Base-by-base conservation (phyloP, 2,329 filamentous ascomycete species). In the Colletotrichum karsti region DNA sequence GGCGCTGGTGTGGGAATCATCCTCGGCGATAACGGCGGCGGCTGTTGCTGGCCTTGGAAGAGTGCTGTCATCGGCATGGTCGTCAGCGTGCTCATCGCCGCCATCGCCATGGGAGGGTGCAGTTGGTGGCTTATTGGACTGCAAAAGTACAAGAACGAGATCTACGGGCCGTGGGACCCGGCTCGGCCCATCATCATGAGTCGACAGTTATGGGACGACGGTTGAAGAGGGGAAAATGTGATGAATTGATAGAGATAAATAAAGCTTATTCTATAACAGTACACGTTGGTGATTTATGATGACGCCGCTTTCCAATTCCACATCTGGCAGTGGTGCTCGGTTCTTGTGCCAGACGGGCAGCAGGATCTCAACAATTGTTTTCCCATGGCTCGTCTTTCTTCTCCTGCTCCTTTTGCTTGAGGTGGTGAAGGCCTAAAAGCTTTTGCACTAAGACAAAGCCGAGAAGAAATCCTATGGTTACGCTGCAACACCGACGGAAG, bases 131-230 rank as follows among this genome's bases (percentile, higher is more conserved):
- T 99, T 70, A 98, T 99, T 75, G 93, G 94, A 8, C 80, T 99
- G 79, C 96, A 99, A 81, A 95, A 97, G 82, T 99, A 98, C 81
- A 99, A 99, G 85, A 98, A 98, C 78, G 96, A 98, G 81, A 98
- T 99, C 72, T 93, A 95, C 76, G 96, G 96, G 46, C 96, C 96
- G 1, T 99, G 96, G 96, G 96, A 99, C 82, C 95, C 95, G 20
- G 96, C 96, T 7, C 87, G 95, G 76, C 96, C 96, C 9, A 89
- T 96, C 63, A 95, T 96, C 70, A 90, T 94, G 75, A 91, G 91
- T 74, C 84, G 90, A 66, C 83, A 85, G 70, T 81, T 85, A 60
- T 89, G 87, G 86, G 81, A 84, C 56, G 82, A 84, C 18, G 56
- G 56, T 7, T 65, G 39, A 61, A 5, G 18, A 30, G 12, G 15